Base-by-base conservation (phyloP, 306 rosid species). In the Pterocarpus santalinus region DNA sequence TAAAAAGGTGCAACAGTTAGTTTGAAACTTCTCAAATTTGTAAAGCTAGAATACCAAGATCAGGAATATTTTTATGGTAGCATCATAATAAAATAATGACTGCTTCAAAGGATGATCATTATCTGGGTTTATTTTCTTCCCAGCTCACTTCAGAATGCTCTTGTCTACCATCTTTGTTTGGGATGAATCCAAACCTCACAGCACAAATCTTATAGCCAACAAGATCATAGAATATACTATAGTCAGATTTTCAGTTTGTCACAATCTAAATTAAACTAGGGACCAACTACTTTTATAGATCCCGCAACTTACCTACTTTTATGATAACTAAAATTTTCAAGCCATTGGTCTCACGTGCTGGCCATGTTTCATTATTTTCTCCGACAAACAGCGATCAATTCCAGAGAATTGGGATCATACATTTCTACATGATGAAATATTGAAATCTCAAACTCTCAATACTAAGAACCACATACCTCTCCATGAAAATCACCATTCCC, bases 321-420 rank as follows among this genome's bases (percentile, higher is more conserved):
- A 43, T 43, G 8, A 43, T 43, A 43, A 43, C 47, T 43, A 8
- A 1, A 5, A 5, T 43, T 43, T 43, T 5, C 47, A 8, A 43
- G 47, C 9, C 47, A 43, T 43, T 43, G 47, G 7, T 43, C 47
- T 43, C 47, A 43, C 2, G 1, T 43, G 47, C 0, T 7, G 47
- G 11, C 47, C 47, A 5, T 43, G 47, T 43, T 7, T 7, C 47
- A 2, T 6, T 43, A 43, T 43, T 43, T 43, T 43, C 47, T 8
- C 47, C 6, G 47, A 10, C 8, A 43, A 5, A 43, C 28, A 22
- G 28, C 28, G 28, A 22, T 22, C 28, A 49, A 7, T 17, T 11
- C 57, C 34, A 5, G 34, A 36, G 72, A 41, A 66, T 39, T n/a
- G 72, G 32, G 72, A 68, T 66, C n/a, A 41, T 8, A 43, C 30